Evolutionary conservation across 257 asterid species (phyloP), one percentile per base, ranked within the genome.

Genomic region (Misopates orontium): DNA sequence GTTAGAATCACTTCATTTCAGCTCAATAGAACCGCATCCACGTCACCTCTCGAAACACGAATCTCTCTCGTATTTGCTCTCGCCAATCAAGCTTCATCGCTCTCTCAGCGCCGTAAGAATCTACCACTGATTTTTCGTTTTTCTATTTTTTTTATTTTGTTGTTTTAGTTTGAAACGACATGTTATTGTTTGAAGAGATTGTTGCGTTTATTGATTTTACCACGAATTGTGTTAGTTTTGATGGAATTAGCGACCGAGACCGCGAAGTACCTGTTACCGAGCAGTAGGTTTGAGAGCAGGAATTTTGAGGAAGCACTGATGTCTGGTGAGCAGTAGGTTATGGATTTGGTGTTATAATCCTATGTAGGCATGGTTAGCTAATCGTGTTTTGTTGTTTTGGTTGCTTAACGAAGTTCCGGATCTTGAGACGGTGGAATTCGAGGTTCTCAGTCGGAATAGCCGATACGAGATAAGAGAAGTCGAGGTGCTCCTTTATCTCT

Each of bases 291-390:
- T 12, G 89, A 82, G 77, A 74, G 79, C 78, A 75, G 86, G 64
- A 91, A 25, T 51, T 68, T 88, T 0, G 96, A 91, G 88, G 95
- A 91, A 72, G 85, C 96, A n/a, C 77, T 86, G 78, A 91, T 91
- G 98, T 82, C 96, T 28, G 96, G 98, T 88, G 79, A 19, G 67
- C 10, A 52, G 55, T 24, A 16, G 15, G 44, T 57, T 40, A 48
- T 59, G 17, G 4, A 6, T 8, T 12, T 36, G 36, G 3, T 28
- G 7, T 28, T 28, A 28, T 28, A 28, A 36, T 36, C 11, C 4
- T 36, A 36, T 36, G 42, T 5, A 36, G 42, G 42, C 42, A 9
- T 40, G 50, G 25, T 23, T 73, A 39, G 53, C 60, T 32, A 45
- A 56, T 61, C 40, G 20, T 45, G 44, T 49, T 6, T 18, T 24